A percentile compares a stretch with the other conserved stretches of the same genome.
These are phyloP conservation scores for Kodamaea alishanica DNA, from an alignment of 1,139 yeast genomes.

Conservation along the genomic window DNA sequence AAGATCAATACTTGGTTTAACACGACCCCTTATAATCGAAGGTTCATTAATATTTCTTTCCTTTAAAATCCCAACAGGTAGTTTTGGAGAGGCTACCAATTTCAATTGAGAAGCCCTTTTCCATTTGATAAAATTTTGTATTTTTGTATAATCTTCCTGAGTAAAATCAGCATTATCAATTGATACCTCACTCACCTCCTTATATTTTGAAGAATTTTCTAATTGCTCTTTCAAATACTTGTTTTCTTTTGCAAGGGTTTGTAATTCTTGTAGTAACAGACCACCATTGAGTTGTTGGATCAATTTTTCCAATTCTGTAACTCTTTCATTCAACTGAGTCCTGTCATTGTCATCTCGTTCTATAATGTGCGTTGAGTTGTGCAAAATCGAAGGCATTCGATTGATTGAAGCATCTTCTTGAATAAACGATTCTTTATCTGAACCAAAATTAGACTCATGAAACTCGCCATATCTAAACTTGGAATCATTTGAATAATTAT, in stretches of 20 bases:
- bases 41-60: constrained; percentile 11
- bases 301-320: constrained; percentile 19
- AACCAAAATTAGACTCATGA: constrained; percentile 3
- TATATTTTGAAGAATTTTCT: constrained; percentile 4
- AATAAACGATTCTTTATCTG: constrained; percentile 1
- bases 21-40: constrained; percentile 25
- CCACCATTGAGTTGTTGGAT: constrained; percentile 13
- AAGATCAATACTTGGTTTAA: constrained; percentile 33
- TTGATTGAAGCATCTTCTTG: constrained; percentile 8
- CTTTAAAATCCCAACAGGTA: constrained; percentile 11
- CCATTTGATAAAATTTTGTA: constrained; percentile 32
- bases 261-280: constrained; percentile 8
- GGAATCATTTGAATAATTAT: too few relatives aligned
- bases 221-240: constrained; percentile 14
- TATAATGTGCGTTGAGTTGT: constrained; percentile 11
- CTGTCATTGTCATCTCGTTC: constrained; percentile 5
- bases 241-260: constrained; percentile 16
- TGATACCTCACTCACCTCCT: constrained; percentile 14
- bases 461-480: neutral
- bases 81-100: constrained; percentile 17
- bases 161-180: constrained; percentile 25
- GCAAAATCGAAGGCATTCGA: constrained; percentile 13
- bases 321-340: constrained; percentile 12
- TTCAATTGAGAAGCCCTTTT: constrained; percentile 38
- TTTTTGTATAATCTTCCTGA: constrained; percentile 17